Evolutionary conservation across 352 stramenopile species (phyloP), one percentile per base, ranked within the genome.

Genomic region (Pythium folliculosum): DNA sequence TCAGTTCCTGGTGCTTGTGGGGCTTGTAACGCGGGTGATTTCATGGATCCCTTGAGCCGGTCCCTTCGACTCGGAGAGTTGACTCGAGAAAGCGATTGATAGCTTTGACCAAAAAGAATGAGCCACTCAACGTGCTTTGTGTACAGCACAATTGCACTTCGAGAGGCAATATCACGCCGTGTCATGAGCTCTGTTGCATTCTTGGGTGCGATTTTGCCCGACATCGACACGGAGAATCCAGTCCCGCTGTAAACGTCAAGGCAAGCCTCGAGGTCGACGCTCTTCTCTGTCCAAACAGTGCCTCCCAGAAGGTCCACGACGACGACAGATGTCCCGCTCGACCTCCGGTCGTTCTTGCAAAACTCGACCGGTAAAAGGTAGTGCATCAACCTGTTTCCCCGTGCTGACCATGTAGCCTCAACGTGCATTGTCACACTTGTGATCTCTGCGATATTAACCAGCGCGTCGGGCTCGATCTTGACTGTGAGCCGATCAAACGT

Each of bases 51-150:
- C 13, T 47, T 47, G 6, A 21, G 4, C 1, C 40, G 22, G 52
- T 54, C 3, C 69, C 60, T 16, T 23, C 67, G 70, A 23, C 64
- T 71, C 44, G 73, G 75, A 25, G 84, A 65, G 8, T 71, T 58
- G 55, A 73, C 60, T 3, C 47, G 55, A 38, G 71, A 67, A 3
- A 91, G 37, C 2, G 67, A 75, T 49, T 77, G 47, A 32, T 90
- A 91, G 21, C 91, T 22, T 10, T 68, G 69, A 9, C 73, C 71
- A 60, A 92, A 90, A 16, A 51, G 71, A 70, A 90, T 86, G 23
- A 95, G 35, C 82, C 85, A 92, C 52, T 92, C 87, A 9, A 93
- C 70, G 19, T 89, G 82, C 54, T 89, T 92, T 2, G 72, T 82
- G 69, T 95, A 93, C 8, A 95, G 48, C 1, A 95, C 71, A 30